Base-by-base conservation (phyloP, 2,329 filamentous ascomycete genomes). In the Aureobasidium lini region DNA sequence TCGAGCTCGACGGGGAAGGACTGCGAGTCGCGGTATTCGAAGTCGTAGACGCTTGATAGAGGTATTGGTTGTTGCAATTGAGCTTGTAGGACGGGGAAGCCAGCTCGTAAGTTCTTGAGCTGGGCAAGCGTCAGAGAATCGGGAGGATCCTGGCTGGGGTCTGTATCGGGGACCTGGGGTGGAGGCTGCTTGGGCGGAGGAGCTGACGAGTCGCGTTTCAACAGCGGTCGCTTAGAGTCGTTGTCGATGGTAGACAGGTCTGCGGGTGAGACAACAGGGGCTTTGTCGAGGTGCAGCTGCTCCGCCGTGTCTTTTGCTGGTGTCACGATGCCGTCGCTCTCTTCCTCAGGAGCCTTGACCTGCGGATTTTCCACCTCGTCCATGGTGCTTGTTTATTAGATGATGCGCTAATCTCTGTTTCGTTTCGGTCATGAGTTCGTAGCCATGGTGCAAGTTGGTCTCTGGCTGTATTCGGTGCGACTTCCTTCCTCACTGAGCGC, bases 1-100 rank as follows among this genome's bases (percentile, higher is more conserved):
- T 97, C 90, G 49, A 99, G 80, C 77, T 99, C 94, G 64, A 94
- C 90, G 16, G 89, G 84, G 66, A 95, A 87, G 0, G 72, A 75
- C 16, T 78, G 75, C 7, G 77, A 73, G 67, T 81, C 78, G 48
- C 74, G 70, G 63, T 80, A 80, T 32, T 71, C 83, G 71, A 96
- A 99, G 62, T 94, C 91, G 77, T 99, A 99, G 49, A 78, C 66
- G 48, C 65, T 65, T 37, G 67, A 64, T 11, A 68, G 50, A 6
- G 65, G 66, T 4, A 58, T 29, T 3, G 54, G 54, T 71, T 15
- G 72, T 29, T 53, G 48, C 9, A 40, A 32, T 16, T 65, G 62
- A 7, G 60, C 68, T 61, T 77, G 73, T 16, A 69, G 69, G 42
- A 69, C 73, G 11, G 77, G 77, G 60, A 79, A 71, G 6, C 73